Evolutionary conservation across 225 moss, liverwort and hornwort species (phyloP), one percentile per base, ranked within the genome.

Genomic region (Pseudoscleropodium purum): DNA sequence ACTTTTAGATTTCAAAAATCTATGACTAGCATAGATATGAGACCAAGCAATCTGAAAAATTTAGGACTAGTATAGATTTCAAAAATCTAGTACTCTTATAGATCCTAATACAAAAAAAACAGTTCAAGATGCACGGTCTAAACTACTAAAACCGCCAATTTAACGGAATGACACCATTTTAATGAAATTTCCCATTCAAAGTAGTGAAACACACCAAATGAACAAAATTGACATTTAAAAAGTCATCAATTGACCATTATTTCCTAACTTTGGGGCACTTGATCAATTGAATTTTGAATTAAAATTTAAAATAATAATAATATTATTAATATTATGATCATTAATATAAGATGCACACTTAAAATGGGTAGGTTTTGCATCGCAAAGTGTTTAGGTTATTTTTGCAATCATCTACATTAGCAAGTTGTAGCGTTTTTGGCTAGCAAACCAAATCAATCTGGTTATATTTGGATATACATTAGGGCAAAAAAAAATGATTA

Each of bases 401-500:
- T 2, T 30, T 47, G 2, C 18, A 47, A 49, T 49, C 47, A 47
- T 19, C 19, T 31, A 2, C 11, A 47, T 47, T 47, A 31, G 6
- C 2, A 75, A 49, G 2, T 75, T 31, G 19, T 18, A 31, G 11
- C 47, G 49, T 49, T 75, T 43, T 49, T 49, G 2, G 31, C 3
- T 1, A 18, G 0, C 1, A 47, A 0, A 47, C 6, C 10, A 47
- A 30, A 30, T 18, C 4, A 11, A 18, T 59, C 4, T 59, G 7
- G 30, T 75, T 11, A 43, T 73, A 31, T 31, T 47, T 31, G 5
- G 11, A 31, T 18, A 4, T 47, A 31, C 7, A 1, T 7, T 11
- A 75, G 2, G 18, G 1, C 10, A 47, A 74, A 17, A 74, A 17
- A 5, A 74, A 47, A 45, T 3, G 18, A 18, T 18, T 74, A 74